Evolutionary conservation across 2,329 filamentous ascomycete species (phyloP).

Genomic region (Zymoseptoria crescenta): DNA sequence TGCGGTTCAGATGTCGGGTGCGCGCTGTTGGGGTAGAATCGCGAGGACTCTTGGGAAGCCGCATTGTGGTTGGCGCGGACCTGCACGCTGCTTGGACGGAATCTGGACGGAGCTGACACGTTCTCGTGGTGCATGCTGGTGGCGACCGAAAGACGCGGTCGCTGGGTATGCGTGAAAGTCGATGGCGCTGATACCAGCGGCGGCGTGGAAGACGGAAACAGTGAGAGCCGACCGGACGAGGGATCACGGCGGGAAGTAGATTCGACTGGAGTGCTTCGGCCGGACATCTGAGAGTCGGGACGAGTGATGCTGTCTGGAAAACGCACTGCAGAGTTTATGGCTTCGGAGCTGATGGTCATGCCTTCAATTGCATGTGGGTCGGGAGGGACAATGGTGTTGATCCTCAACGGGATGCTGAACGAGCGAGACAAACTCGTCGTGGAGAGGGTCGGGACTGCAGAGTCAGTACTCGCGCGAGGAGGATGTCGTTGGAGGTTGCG

Average conservation of each 20-base stretch:
- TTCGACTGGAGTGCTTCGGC: not conserved
- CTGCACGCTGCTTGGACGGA: not conserved
- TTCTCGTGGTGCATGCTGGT: not conserved
- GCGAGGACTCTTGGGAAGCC: not conserved
- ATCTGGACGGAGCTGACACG: not conserved
- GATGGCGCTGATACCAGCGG: not conserved
- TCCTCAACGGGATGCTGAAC: constrained; percentile 26
- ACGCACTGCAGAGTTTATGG: not conserved
- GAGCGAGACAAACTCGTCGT: constrained; percentile 14
- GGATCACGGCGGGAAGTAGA: not conserved
- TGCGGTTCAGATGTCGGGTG: not conserved
- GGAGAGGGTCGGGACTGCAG: not conserved
- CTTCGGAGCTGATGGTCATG: constrained; percentile 1
- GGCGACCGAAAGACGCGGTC: not conserved
- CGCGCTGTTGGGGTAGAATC: not conserved
- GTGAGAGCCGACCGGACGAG: not conserved
- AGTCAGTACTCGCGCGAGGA: not conserved
- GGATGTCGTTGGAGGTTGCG: constrained; percentile 1
- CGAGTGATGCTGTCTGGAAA: not conserved
- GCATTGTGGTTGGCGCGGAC: not conserved
- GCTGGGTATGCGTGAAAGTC: not conserved
- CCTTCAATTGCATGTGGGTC: not conserved
- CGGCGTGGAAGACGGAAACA: not conserved
- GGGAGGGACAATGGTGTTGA: constrained; percentile 29
- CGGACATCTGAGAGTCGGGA: not conserved